Evolutionary conservation across 495 filamentous ascomycete species (phyloP), one percentile per base, ranked within the genome.

Genomic region (Aspergillus kassunensis): DNA sequence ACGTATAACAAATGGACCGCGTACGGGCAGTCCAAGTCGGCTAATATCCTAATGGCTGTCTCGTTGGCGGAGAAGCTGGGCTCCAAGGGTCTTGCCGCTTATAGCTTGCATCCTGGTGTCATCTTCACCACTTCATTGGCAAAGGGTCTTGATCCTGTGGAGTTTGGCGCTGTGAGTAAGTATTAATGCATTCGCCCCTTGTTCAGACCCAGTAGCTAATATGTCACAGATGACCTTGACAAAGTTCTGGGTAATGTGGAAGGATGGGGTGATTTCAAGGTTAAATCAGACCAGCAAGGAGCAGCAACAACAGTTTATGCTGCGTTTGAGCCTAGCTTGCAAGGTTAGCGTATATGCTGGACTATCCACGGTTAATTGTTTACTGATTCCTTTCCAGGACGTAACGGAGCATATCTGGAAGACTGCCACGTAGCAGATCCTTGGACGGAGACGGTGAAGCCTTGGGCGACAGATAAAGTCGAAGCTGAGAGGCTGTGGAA

Each of bases 221-320:
- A 9, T 31, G 2, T 9, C 21, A 56, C 33, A 55, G 49, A 31
- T 13, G 40, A 46, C 12, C 29, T 34, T 23, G 61, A 65, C 33
- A 56, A 27, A 15, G 10, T 31, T 8, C 52, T 61, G 1, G 54
- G 60, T 6, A 49, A 70, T 50, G 18, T 40, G 16, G 64, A 69
- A 29, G 66, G 54, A 18, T 74, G 70, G 72, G 33, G 15, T 1
- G 60, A 55, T 0, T 68, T 74, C 23, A 44, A 56, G 12, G 40
- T 33, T 20, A 84, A 84, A 64, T 72, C 67, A 2, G 49, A 62
- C 0, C 70, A 79, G 33, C 69, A 80, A 53, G 83, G 82, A 1
- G 71, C 67, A n/a, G 76, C 80, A 8, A 85, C 79, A 0, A 77
- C 75, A 20, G 53, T 87, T 0, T 76, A 80, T 15, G 82, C 81